phyloP scores from a whole-genome alignment of 179 eudicot genomes.

The Beta macrorhiza region DNA sequence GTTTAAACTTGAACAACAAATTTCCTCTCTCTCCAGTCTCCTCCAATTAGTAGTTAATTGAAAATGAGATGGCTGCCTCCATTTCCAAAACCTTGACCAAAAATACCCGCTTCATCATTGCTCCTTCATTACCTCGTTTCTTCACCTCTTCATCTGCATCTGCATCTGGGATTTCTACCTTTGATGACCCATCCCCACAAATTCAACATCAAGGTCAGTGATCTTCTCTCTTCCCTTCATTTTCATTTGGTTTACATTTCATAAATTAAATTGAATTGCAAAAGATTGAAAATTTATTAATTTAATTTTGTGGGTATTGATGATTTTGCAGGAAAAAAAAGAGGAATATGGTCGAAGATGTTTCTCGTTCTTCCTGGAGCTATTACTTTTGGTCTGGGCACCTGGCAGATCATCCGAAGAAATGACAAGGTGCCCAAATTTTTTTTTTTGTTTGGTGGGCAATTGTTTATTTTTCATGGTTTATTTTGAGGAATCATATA shows the following conservation, averaged over 20 bases:
- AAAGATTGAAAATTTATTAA: not conserved
- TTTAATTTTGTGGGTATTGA: slow-evolving; percentile 3
- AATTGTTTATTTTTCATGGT: too few species aligned
- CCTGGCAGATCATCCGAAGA: slow-evolving; percentile 91
- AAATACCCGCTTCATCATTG: not conserved
- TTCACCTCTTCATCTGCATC: slow-evolving; percentile 28
- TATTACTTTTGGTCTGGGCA: slow-evolving; percentile 87
- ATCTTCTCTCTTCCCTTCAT: slow-evolving; percentile 5
- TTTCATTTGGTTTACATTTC: not conserved
- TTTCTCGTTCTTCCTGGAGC: slow-evolving; percentile 90
- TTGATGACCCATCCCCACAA: slow-evolving; percentile 23
- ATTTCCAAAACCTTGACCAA: slow-evolving; percentile 33
- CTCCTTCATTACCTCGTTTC: slow-evolving; percentile 27
- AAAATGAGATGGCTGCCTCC: slow-evolving; percentile 38
- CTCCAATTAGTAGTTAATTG: not conserved
- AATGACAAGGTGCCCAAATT: slow-evolving; percentile 64
- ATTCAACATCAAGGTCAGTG: slow-evolving; percentile 27
- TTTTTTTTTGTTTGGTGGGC: too few species aligned
- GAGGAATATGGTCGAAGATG: slow-evolving; percentile 71
- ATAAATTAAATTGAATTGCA: not conserved
- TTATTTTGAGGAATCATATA: not conserved
- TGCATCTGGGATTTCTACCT: slow-evolving; percentile 14
- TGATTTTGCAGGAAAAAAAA: slow-evolving; percentile 39
- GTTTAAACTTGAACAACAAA: too few species aligned
- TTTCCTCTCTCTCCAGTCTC: too few species aligned